Evolutionary conservation across 257 asterid species (phyloP), one percentile per base, ranked within the genome.

Genomic region (Salvia hispanica): DNA sequence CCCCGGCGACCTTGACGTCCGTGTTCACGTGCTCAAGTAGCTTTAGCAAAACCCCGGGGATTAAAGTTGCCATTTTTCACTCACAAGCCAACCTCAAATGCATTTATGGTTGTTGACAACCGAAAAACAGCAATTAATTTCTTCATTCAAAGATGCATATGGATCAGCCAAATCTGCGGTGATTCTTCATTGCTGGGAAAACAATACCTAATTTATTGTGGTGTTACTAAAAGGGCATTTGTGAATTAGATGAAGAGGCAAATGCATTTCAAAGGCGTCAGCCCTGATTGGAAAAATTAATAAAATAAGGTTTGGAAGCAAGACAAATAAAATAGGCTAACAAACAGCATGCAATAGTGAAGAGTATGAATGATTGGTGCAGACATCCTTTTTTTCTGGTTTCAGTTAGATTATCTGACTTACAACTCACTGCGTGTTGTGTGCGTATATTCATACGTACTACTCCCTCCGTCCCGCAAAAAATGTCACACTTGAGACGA

Each of bases 21-120:
- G 99, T 90, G 60, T 94, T 91, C 97, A 94, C 88, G 74, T 94
- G 99, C 86, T 94, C 97, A 69, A 94, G 89, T 59, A 94, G 87
- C 85, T 94, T 94, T 76, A 94, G 72, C 62, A 94, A 68, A 64
- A 94, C 97, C 47, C 99, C 99, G 8, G 96, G 91, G n/a, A 88
- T 88, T 74, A 94, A 79, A 79, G 88, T 70, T 55, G 97, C 99
- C 99, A 94, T 94, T 75, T 69, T 76, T 47, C 71, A 21, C 25
- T 21, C 2, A 21, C 25, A 21, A 21, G 25, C 25, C 25, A 21
- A 21, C 25, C 76, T 77, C 80, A 78, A 80, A 72, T 59, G 78
- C 43, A 69, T 59, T 67, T 77, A 74, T 58, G 74, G n/a, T n/a
- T n/a, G n/a, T n/a, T n/a, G n/a, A n/a, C n/a, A n/a, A n/a, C n/a